A percentile compares a stretch with the other conserved stretches of the same genome.
Conservation (phyloP, 192 early-diverging fungal species). For the Gaertneriomyces sp. region DNA sequence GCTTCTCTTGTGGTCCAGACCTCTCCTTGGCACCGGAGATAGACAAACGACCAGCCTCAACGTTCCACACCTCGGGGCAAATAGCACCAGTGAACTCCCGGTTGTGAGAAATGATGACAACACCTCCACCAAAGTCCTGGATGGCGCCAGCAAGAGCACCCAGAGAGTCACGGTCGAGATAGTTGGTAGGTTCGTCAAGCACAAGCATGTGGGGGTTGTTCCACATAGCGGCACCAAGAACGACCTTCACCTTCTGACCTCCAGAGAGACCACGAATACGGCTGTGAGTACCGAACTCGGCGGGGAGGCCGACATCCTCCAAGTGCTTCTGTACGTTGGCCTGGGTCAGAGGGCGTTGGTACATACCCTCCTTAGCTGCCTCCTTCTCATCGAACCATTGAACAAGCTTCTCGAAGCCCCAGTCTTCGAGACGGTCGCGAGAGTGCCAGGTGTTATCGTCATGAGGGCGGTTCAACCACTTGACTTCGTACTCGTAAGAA, state of each 20-base stretch:
- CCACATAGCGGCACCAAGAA: conserved; percentile 82
- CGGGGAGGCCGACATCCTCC: conserved; percentile 69
- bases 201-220: conserved; percentile 80
- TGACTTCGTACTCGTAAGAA: conserved; percentile 79
- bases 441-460: conserved; percentile 69
- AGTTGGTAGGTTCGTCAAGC: conserved; percentile 73
- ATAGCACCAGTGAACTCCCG: conserved; percentile 72
- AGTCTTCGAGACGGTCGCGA: conserved; percentile 64
- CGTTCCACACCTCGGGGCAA: conserved; percentile 71
- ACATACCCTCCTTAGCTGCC: conserved; percentile 69
- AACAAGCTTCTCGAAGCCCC: conserved; percentile 72
- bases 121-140: conserved; percentile 73
- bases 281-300: conserved; percentile 74
- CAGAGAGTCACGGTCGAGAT: conserved; percentile 73
- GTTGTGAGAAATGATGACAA: conserved; percentile 82
- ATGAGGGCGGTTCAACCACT: conserved; percentile 62
- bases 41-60: conserved; percentile 58
- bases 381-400: conserved; percentile 75
- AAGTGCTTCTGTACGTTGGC: conserved; percentile 66
- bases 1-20: conserved; percentile 34
- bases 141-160: conserved; percentile 74
- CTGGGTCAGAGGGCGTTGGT: conserved; percentile 67
- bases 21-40: conserved; percentile 43
- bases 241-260: conserved; percentile 85
- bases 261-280: conserved; percentile 74